Evolutionary conservation across 331 rosid species (phyloP).

Genomic region (Phaseolus coccineus): DNA sequence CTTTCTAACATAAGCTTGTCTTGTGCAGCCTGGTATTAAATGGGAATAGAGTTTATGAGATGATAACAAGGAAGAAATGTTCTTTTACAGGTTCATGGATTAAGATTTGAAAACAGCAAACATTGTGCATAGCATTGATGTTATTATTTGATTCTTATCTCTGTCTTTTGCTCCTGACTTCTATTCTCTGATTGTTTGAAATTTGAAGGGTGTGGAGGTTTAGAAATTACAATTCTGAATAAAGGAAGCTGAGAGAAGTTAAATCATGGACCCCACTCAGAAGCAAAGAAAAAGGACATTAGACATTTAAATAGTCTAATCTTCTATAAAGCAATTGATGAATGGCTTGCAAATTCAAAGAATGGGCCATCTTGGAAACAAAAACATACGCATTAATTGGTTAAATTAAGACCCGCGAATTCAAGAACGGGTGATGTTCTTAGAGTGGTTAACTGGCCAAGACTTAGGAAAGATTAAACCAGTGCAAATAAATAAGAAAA

Average conservation of each 20-base stretch:
- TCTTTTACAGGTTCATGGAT: too few relatives aligned
- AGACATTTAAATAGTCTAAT: conserved; percentile 12
- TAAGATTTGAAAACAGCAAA: too few relatives aligned
- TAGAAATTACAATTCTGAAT: not conserved
- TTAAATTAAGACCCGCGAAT: conserved; percentile 7
- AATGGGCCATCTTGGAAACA: conserved; percentile 42
- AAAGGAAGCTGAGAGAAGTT: conserved; percentile 13
- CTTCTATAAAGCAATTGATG: conserved; percentile 28
- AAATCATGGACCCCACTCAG: conserved; percentile 28
- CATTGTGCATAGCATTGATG: not conserved
- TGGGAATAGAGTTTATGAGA: too few relatives aligned
- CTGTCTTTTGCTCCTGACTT: not conserved
- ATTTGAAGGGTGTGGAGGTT: not conserved
- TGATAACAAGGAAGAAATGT: too few relatives aligned
- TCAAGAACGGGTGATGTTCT: conserved; percentile 32
- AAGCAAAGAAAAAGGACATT: conserved; percentile 26
- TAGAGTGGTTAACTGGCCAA: conserved; percentile 31
- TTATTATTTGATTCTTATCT: not conserved
- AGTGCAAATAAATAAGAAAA: not conserved
- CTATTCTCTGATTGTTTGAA: not conserved
- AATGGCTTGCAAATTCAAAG: conserved; percentile 42
- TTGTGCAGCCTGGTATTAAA: too few relatives aligned
- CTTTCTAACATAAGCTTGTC: too few relatives aligned
- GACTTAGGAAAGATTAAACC: conserved; percentile 26
- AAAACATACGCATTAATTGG: conserved; percentile 36